Conservation (phyloP, 257 asterid genomes). For the Solanum paucissectum region DNA sequence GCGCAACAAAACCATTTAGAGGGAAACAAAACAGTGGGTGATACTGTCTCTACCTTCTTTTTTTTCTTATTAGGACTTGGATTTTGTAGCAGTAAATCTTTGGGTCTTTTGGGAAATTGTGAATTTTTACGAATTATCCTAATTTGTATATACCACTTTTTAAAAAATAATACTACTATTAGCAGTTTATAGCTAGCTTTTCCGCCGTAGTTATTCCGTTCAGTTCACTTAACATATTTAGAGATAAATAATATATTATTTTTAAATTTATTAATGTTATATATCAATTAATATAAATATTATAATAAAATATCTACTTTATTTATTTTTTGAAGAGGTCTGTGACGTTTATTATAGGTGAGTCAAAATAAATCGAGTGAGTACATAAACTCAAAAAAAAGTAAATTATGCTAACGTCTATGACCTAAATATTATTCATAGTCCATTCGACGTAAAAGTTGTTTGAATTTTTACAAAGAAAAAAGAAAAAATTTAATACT, state of each 20-base stretch:
- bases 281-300: background rate
- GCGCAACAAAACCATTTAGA: background rate
- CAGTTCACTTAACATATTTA: background rate
- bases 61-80: background rate
- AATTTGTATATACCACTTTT: background rate
- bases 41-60: background rate
- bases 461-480: background rate
- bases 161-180: background rate
- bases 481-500: background rate
- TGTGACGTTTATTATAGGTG: background rate
- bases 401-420: background rate
- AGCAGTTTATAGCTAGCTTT: background rate
- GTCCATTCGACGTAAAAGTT: background rate
- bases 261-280: background rate
- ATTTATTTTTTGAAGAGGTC: background rate
- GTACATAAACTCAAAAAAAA: too few relatives aligned
- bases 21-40: background rate
- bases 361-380: rapidly evolving
- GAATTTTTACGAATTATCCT: background rate
- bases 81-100: background rate
- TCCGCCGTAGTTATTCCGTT: background rate
- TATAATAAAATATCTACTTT: background rate
- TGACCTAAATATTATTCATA: background rate
- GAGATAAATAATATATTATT: background rate
- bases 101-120: background rate